phyloP scores from a whole-genome alignment of 768 basidiomycete genomes.

The Hygrocybe punicea region DNA sequence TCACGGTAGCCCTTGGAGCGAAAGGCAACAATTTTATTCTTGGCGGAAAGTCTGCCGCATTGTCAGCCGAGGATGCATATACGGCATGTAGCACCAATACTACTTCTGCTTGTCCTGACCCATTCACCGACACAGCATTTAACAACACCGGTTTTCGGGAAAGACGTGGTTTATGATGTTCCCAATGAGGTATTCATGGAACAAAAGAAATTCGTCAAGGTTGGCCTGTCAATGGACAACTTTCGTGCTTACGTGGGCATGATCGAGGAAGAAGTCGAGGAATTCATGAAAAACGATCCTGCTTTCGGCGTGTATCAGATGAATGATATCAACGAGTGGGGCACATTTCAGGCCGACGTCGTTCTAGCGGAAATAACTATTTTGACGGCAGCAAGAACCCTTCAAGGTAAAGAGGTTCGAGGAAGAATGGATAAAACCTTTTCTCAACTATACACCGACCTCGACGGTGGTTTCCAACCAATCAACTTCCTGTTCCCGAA shows the following conservation, averaged over 20 bases:
- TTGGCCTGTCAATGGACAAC: slow-evolving; percentile 89
- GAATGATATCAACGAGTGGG: slow-evolving; percentile 74
- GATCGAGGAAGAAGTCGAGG: slow-evolving; percentile 71
- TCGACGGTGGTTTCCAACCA: slow-evolving; percentile 96
- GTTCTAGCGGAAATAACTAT: slow-evolving; percentile 87
- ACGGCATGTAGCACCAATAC: slow-evolving; percentile 47
- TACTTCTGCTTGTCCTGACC: slow-evolving; percentile 1
- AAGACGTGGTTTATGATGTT: slow-evolving; percentile 95
- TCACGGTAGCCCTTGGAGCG: slow-evolving; percentile 87
- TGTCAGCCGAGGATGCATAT: slow-evolving; percentile 97
- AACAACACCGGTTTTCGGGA: slow-evolving; percentile 94
- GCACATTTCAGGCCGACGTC: slow-evolving; percentile 67
- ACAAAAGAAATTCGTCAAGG: slow-evolving; percentile 97
- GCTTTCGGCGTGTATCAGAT: slow-evolving; percentile 60
- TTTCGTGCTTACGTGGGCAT: slow-evolving; percentile 80
- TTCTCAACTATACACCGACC: slow-evolving; percentile 77
- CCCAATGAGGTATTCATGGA: slow-evolving; percentile 98
- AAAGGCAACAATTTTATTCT: slow-evolving; percentile 93
- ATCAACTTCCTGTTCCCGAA: slow-evolving; percentile 94
- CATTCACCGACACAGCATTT: slow-evolving; percentile 54
- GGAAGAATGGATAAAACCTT: slow-evolving; percentile 74
- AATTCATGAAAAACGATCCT: slow-evolving; percentile 65
- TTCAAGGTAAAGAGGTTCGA: slow-evolving; percentile 92
- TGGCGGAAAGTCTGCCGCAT: slow-evolving; percentile 86
- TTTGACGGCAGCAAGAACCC: slow-evolving; percentile 86